phyloP scores from a whole-genome alignment of 2,329 filamentous ascomycete species.

The Leptographium galeiforme region DNA sequence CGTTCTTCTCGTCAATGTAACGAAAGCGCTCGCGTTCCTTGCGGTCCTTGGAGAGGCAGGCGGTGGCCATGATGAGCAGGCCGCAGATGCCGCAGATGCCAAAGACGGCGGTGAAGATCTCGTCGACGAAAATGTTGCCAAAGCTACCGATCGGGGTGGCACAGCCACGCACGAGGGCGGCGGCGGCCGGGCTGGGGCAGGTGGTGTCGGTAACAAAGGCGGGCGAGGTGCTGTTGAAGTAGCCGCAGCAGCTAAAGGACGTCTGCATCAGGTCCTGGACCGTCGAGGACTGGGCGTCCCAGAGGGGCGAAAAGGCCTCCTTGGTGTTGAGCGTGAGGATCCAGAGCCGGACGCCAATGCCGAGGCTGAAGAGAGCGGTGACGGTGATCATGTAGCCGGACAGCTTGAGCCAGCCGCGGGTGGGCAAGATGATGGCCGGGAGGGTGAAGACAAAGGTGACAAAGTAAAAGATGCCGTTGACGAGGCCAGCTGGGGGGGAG shows the following conservation, averaged over 20 bases:
- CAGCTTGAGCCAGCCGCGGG: slow-evolving; percentile 55
- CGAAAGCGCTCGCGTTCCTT: slow-evolving; percentile 68
- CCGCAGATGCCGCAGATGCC: slow-evolving; percentile 63
- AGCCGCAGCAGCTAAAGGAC: slow-evolving; percentile 68
- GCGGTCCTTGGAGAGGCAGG: slow-evolving; percentile 67
- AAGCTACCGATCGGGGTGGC: slow-evolving; percentile 53
- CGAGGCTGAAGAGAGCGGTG: slow-evolving; percentile 49
- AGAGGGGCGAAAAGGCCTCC: slow-evolving; percentile 46
- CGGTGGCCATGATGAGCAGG: slow-evolving; percentile 54
- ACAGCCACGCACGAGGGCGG: slow-evolving; percentile 58
- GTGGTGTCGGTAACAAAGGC: slow-evolving; percentile 56
- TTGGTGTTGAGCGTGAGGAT: slow-evolving; percentile 58
- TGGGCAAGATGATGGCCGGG: slow-evolving; percentile 56
- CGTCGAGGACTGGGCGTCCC: slow-evolving; percentile 38
- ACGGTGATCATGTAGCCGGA: slow-evolving; percentile 51
- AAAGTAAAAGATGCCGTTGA: slow-evolving; percentile 60
- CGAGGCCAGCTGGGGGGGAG: slow-evolving; percentile 43
- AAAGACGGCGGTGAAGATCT: slow-evolving; percentile 68
- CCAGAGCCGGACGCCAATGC: slow-evolving; percentile 57
- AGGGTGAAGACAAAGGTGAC: slow-evolving; percentile 55
- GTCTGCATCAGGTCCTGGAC: slow-evolving; percentile 59
- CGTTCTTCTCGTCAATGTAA: slow-evolving; percentile 69
- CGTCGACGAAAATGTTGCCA: slow-evolving; percentile 57
- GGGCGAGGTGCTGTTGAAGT: slow-evolving; percentile 56
- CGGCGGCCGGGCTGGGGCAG: slow-evolving; percentile 57